phyloP scores from a whole-genome alignment of 345 rosid species.

The Linum trigynum region DNA sequence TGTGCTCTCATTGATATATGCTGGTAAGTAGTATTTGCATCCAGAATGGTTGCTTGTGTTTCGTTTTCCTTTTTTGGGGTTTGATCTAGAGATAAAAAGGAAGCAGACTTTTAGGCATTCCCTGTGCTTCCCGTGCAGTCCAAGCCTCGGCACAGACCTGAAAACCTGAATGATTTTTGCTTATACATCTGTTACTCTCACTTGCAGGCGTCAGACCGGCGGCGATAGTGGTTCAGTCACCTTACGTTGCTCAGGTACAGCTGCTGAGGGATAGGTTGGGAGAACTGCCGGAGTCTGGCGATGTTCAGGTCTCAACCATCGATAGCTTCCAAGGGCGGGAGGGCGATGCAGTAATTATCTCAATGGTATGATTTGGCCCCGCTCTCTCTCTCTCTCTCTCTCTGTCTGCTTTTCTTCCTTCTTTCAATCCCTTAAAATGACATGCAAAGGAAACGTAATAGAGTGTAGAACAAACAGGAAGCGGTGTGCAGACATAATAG shows the following conservation, averaged over 20 bases:
- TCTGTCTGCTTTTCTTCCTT: background rate
- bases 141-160: too few relatives aligned
- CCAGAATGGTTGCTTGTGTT: background rate
- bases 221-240: conserved; percentile 85
- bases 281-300: conserved; percentile 66
- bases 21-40: conserved; percentile 36
- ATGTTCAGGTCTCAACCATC: conserved; percentile 87
- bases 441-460: too few relatives aligned
- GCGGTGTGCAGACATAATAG: too few relatives aligned
- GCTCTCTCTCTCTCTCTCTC: background rate
- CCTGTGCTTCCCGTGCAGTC: too few relatives aligned
- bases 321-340: conserved; percentile 98
- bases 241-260: conserved; percentile 96
- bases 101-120: too few relatives aligned
- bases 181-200: too few relatives aligned
- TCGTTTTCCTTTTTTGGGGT: too few relatives aligned
- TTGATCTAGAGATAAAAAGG: too few relatives aligned
- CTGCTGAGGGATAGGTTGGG: conserved; percentile 79
- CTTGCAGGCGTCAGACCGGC: conserved; percentile 69
- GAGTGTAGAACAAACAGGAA: too few relatives aligned
- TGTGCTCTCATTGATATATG: conserved; percentile 62
- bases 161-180: too few relatives aligned
- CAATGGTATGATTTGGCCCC: conserved; percentile 52
- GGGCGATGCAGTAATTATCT: conserved; percentile 92
- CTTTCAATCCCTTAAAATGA: too few relatives aligned